phyloP scores from a whole-genome alignment of 169 alveolate species.

The Sarcocystis neurona region DNA sequence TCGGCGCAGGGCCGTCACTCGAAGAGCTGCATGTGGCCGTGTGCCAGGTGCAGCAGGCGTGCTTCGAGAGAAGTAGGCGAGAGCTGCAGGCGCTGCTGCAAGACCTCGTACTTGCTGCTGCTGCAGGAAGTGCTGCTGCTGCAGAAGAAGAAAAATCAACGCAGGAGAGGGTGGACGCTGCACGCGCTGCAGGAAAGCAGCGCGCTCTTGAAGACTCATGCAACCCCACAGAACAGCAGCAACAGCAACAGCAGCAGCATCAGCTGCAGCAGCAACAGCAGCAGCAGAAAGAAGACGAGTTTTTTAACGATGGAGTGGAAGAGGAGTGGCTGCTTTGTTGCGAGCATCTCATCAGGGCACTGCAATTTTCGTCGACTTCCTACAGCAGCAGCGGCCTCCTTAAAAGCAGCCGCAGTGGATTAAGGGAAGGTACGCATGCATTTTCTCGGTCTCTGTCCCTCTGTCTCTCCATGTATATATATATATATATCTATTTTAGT shows the following conservation, averaged over 20 bases:
- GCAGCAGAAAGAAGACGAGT: too few species aligned
- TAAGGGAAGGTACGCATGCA: not conserved
- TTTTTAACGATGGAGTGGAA: too few species aligned
- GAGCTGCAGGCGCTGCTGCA: constrained; percentile 1
- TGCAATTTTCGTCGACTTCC: not conserved
- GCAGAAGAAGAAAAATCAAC: not conserved
- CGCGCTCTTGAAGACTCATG: not conserved
- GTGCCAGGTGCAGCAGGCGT: not conserved
- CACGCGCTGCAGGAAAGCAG: not conserved
- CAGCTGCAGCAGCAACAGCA: not conserved
- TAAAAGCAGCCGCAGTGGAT: not conserved
- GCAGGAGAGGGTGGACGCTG: not conserved
- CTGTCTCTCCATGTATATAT: not conserved
- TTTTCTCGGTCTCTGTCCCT: not conserved
- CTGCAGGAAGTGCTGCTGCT: not conserved
- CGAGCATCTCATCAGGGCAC: constrained; percentile 7
- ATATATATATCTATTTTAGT: not conserved
- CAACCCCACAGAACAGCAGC: not conserved
- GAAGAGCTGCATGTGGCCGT: not conserved
- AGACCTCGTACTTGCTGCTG: not conserved
- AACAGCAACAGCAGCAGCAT: not conserved
- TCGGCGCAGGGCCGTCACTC: too few species aligned
- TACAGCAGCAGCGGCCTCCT: not conserved
- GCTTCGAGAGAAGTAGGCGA: not conserved
- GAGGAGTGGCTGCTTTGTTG: constrained; percentile 14